Percentiles rank a stretch among this genome's conserved stretches.
Conservation (phyloP, 2,329 filamentous ascomycete genomes). For the Triangularia verruculosa region DNA sequence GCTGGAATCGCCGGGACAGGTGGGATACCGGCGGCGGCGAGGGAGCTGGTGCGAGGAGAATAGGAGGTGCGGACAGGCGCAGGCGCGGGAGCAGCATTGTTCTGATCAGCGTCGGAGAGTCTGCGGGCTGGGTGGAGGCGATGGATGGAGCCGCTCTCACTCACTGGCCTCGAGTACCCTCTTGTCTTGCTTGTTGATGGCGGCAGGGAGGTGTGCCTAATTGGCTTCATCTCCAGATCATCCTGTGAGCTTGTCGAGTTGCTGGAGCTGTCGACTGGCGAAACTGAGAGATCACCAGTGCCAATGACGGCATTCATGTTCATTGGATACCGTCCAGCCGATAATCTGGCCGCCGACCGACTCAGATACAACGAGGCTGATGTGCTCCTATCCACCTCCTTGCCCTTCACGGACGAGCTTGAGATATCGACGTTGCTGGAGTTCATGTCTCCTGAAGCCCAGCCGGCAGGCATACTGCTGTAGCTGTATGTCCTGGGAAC, state of each 20-base stretch:
- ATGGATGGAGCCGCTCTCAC: conserved; percentile 25
- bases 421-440: conserved; percentile 28
- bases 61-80: conserved; percentile 8
- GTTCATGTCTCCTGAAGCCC: conserved; percentile 33
- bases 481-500: conserved; percentile 45
- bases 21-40: conserved; percentile 23
- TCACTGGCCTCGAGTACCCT: conserved; percentile 11
- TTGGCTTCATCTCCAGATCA: conserved; percentile 39
- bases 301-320: conserved; percentile 13
- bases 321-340: conserved; percentile 20
- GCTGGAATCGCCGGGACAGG: conserved; percentile 27
- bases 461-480: conserved; percentile 37
- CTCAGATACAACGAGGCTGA: conserved; percentile 36
- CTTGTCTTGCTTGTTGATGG: conserved; percentile 13
- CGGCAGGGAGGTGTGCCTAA: conserved; percentile 18
- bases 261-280: conserved; percentile 37
- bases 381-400: conserved; percentile 38
- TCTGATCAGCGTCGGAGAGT: conserved; percentile 23
- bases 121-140: conserved; percentile 29
- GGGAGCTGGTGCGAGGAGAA: conserved; percentile 13
- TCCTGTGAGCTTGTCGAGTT: conserved; percentile 40
- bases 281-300: conserved; percentile 20
- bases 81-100: not conserved
- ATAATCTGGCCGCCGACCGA: conserved; percentile 40
- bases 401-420: conserved; percentile 39